Percentiles rank a stretch among this genome's conserved stretches.
Evolutionary conservation across 1,139 yeast genomes (phyloP).

Genomic region (Lodderomyces metapsilosis): DNA sequence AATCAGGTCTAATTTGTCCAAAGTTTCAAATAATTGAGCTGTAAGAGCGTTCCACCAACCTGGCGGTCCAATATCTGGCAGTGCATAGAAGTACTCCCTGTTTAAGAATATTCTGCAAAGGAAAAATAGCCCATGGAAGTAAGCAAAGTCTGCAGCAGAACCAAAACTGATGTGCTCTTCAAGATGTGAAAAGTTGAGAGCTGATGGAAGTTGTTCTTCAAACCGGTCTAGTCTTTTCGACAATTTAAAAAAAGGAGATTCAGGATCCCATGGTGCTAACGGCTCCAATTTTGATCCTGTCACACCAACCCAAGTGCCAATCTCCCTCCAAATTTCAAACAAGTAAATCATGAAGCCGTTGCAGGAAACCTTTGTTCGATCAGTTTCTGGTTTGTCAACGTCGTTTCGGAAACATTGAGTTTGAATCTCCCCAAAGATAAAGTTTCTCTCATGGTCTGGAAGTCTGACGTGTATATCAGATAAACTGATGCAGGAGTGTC

Average conservation of each 20-base stretch:
- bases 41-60: constrained; percentile 33
- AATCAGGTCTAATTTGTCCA: constrained; percentile 25
- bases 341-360: constrained; percentile 25
- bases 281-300: constrained; percentile 27
- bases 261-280: constrained; percentile 26
- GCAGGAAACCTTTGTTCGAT: constrained; percentile 16
- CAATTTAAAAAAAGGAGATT: constrained; percentile 24
- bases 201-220: constrained; percentile 22
- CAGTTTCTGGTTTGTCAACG: constrained; percentile 14
- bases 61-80: constrained; percentile 26
- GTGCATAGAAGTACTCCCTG: constrained; percentile 34
- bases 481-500: constrained; percentile 30
- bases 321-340: constrained; percentile 34
- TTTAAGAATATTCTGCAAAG: constrained; percentile 32
- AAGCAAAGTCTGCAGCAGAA: constrained; percentile 35
- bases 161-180: constrained; percentile 32
- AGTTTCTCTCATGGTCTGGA: constrained; percentile 25
- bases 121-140: constrained; percentile 33
- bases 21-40: constrained; percentile 19
- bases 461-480: constrained; percentile 23
- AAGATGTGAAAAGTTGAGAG: constrained; percentile 22
- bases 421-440: constrained; percentile 21
- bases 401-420: constrained; percentile 17
- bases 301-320: constrained; percentile 36
- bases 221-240: constrained; percentile 21